phyloP scores from a whole-genome alignment of 768 basidiomycete genomes.

The Sarcomyxa edulis region DNA sequence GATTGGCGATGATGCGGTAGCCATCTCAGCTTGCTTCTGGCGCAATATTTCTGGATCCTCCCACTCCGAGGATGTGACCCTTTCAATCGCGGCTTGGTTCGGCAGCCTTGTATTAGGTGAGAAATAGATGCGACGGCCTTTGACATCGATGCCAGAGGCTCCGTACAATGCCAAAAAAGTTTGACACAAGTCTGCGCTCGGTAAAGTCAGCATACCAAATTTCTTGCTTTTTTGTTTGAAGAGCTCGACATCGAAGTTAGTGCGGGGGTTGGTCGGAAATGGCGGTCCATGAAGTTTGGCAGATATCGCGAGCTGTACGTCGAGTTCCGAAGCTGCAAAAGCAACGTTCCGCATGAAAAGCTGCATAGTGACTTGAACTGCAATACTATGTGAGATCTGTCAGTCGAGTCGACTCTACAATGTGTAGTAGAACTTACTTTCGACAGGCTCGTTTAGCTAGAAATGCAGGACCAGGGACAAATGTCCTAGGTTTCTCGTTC shows the following conservation, averaged over 20 bases:
- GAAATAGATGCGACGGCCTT: slow-evolving; percentile 17
- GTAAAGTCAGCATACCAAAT: slow-evolving; percentile 25
- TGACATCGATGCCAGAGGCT: slow-evolving; percentile 17
- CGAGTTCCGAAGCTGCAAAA: slow-evolving; percentile 20
- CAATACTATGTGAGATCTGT: too few species aligned
- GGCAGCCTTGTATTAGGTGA: slow-evolving; percentile 14
- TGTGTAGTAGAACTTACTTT: too few species aligned
- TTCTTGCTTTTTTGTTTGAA: slow-evolving; percentile 16
- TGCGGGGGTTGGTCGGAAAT: slow-evolving; percentile 15
- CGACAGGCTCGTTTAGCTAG: too few species aligned
- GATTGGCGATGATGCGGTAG: slow-evolving; percentile 15
- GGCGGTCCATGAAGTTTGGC: slow-evolving; percentile 26
- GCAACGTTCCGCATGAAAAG: slow-evolving; percentile 26
- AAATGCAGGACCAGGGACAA: too few species aligned
- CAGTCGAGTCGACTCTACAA: too few species aligned
- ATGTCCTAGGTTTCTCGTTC: too few species aligned
- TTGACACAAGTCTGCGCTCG: slow-evolving; percentile 12
- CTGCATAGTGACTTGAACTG: too few species aligned
- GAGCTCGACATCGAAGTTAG: slow-evolving; percentile 29
- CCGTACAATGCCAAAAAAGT: slow-evolving; percentile 23
- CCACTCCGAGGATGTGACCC: slow-evolving; percentile 20
- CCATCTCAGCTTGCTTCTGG: slow-evolving; percentile 17
- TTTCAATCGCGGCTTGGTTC: slow-evolving; percentile 16
- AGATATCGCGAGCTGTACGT: slow-evolving; percentile 25
- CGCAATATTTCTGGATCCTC: slow-evolving; percentile 20